Evolutionary conservation across 352 stramenopile genomes (phyloP), one percentile per base, ranked within the genome.

Genomic region (Pythium diclinum): DNA sequence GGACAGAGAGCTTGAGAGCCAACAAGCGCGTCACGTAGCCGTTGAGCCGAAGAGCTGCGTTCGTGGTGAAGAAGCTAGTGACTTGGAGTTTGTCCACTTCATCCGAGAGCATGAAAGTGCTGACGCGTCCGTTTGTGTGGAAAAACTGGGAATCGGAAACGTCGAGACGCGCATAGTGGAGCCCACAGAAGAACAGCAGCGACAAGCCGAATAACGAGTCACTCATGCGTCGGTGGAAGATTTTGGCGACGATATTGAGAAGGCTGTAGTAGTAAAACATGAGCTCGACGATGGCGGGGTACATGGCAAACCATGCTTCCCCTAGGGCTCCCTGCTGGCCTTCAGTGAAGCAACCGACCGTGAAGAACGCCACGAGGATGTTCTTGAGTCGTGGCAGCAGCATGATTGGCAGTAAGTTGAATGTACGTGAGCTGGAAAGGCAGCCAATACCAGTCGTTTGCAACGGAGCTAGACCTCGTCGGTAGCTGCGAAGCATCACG

Each of bases 261-360:
- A 84, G 1, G 33, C 76, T 84, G 69, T 57, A 80, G 62, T 63
- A 53, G 1, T 59, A 49, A 4, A 78, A 38, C 21, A 71, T 51
- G 17, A 71, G 48, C 36, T 77, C 71, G 14, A 58, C 60, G 10
- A 76, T 75, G 0, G 55, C 64, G 7, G 73, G 67, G 32, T 80
- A 81, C 8, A 79, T 68, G 0, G 48, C 68, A 42, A 77, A 78
- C 77, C 74, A 85, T 0, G 74, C 40, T 11, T 77, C 72, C 0
- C 67, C 28, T 4, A 82, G n/a, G 0, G 63, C 69, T 7, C n/a
- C 14, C 59, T 82, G 68, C 17, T 77, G 57, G 3, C 75, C 72
- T 67, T 83, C 66, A 44, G 79, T 78, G 10, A 59, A 23, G 36
- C 65, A 77, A 11, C 71, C 76, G 6, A 74, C 58, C 3, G 73